A percentile compares a stretch with the other conserved stretches of the same genome.
These are phyloP conservation scores for Leccinum pellstonianum DNA, from an alignment of 768 basidiomycete species.

Conservation along the genomic window DNA sequence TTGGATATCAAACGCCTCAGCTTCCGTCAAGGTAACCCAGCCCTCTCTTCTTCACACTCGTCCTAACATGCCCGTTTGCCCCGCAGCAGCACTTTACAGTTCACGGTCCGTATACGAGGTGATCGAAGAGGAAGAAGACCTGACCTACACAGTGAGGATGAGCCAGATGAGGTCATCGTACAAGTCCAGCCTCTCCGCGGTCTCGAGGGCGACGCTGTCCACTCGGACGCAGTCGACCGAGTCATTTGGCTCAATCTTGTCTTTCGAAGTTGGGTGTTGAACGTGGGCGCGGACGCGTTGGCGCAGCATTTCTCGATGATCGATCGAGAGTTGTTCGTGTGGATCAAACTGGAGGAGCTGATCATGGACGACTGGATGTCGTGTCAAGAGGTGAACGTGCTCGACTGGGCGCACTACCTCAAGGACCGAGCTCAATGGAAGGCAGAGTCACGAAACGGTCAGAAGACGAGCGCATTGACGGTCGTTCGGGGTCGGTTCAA, in stretches of 20 bases:
- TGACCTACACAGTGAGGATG: conserved; percentile 12
- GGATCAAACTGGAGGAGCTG: conserved; percentile 84
- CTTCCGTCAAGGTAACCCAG: too few relatives aligned
- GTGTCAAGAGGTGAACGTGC: conserved; percentile 59
- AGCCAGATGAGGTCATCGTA: conserved; percentile 16
- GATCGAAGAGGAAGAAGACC: not conserved
- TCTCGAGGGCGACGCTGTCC: conserved; percentile 22
- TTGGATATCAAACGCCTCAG: too few relatives aligned
- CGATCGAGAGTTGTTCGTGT: conserved; percentile 77
- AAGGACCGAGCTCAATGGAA: conserved; percentile 73
- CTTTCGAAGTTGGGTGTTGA: conserved; percentile 67
- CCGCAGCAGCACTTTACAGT: too few relatives aligned
- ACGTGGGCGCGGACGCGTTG: conserved; percentile 55
- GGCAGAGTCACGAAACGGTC: conserved; percentile 51
- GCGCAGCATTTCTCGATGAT: conserved; percentile 85
- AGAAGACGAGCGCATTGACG: conserved; percentile 44
- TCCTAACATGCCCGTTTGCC: too few relatives aligned
- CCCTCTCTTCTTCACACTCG: too few relatives aligned
- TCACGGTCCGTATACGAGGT: conserved; percentile 19
- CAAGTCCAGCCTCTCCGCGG: conserved; percentile 24
- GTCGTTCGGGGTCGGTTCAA: too few relatives aligned
- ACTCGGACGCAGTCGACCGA: conserved; percentile 34
- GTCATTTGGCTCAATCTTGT: conserved; percentile 34
- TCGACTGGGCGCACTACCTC: conserved; percentile 83
- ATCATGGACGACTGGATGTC: conserved; percentile 70